phyloP scores from a whole-genome alignment of 2,329 filamentous ascomycete genomes.

The Aspergillus versicolor region DNA sequence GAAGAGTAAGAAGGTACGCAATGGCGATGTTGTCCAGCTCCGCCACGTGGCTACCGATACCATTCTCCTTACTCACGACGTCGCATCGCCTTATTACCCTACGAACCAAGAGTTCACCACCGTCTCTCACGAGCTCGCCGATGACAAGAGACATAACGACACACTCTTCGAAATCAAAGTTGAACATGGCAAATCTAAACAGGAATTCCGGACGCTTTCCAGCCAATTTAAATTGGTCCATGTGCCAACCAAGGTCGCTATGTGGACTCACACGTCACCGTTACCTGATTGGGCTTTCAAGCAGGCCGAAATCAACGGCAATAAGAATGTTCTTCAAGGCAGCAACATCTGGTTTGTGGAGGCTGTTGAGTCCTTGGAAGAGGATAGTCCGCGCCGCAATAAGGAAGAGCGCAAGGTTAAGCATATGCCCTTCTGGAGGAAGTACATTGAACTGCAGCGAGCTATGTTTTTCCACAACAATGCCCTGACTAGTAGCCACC shows the following conservation, averaged over 20 bases:
- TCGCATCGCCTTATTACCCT: constrained; percentile 91
- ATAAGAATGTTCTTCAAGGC: constrained; percentile 86
- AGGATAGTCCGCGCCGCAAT: constrained; percentile 69
- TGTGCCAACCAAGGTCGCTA: constrained; percentile 90
- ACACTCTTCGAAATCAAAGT: constrained; percentile 91
- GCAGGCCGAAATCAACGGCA: constrained; percentile 98
- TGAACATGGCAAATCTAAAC: constrained; percentile 75
- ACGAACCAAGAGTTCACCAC: constrained; percentile 99
- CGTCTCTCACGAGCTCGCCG: constrained; percentile 68
- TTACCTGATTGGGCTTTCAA: constrained; percentile 97
- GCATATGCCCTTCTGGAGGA: constrained; percentile 80
- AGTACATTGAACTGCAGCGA: constrained; percentile 94
- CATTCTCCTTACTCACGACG: constrained; percentile 88
- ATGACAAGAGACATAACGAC: constrained; percentile 75
- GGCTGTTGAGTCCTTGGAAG: constrained; percentile 76
- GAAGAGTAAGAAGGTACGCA: constrained; percentile 66
- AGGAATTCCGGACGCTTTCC: constrained; percentile 86
- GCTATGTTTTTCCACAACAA: constrained; percentile 99
- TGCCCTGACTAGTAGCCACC: constrained; percentile 93
- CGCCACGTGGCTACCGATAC: constrained; percentile 83
- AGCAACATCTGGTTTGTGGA: constrained; percentile 96
- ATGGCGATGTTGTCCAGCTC: constrained; percentile 82
- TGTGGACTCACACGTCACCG: constrained; percentile 96
- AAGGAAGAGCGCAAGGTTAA: constrained; percentile 80
- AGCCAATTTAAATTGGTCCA: constrained; percentile 96